Percentiles rank a stretch among this genome's conserved stretches.
Conservation (phyloP, 2,329 filamentous ascomycete genomes). For the Plenodomus tracheiphilus region DNA sequence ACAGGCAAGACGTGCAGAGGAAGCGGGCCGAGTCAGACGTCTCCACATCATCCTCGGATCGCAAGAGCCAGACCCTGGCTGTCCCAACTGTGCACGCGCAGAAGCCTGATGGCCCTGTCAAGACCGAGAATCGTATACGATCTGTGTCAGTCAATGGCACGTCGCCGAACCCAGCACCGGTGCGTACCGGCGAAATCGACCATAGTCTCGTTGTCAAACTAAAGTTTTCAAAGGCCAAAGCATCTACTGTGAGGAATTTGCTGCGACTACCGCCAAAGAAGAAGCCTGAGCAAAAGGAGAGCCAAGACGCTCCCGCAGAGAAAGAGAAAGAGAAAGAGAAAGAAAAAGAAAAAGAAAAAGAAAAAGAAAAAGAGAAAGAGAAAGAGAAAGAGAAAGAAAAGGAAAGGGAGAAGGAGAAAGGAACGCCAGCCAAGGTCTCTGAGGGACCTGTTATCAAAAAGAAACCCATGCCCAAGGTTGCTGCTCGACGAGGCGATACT, state of each 20-base stretch:
- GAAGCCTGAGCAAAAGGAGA: slow-evolving; percentile 32
- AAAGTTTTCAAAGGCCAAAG: slow-evolving; percentile 56
- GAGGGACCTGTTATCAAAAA: slow-evolving; percentile 25
- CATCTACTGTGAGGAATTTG: slow-evolving; percentile 50
- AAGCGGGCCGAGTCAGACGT: slow-evolving; percentile 40
- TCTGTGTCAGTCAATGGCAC: slow-evolving; percentile 33
- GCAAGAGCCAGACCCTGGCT: slow-evolving; percentile 30
- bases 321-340: slow-evolving; percentile 34
- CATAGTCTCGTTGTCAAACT: slow-evolving; percentile 51
- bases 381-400: slow-evolving; percentile 37
- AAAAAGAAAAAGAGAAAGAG: slow-evolving; percentile 35
- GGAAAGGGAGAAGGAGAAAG: slow-evolving; percentile 35
- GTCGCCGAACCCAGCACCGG: slow-evolving; percentile 21
- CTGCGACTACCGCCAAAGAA: slow-evolving; percentile 39
- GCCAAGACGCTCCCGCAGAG: slow-evolving; percentile 20
- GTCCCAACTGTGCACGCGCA: slow-evolving; percentile 22
- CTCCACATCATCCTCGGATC: slow-evolving; percentile 40
- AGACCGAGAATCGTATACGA: slow-evolving; percentile 27
- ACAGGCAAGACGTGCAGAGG: slow-evolving; percentile 46
- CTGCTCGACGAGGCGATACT: slow-evolving; percentile 26
- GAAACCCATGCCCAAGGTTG: slow-evolving; percentile 33
- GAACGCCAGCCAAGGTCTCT: background rate
- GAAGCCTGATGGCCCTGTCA: slow-evolving; percentile 23
- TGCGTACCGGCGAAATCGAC: slow-evolving; percentile 13
- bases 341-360: slow-evolving; percentile 18